Evolutionary conservation across 176 grass and related monocot species (phyloP), one percentile per base, ranked within the genome.

Genomic region (Aegilops sharonensis): DNA sequence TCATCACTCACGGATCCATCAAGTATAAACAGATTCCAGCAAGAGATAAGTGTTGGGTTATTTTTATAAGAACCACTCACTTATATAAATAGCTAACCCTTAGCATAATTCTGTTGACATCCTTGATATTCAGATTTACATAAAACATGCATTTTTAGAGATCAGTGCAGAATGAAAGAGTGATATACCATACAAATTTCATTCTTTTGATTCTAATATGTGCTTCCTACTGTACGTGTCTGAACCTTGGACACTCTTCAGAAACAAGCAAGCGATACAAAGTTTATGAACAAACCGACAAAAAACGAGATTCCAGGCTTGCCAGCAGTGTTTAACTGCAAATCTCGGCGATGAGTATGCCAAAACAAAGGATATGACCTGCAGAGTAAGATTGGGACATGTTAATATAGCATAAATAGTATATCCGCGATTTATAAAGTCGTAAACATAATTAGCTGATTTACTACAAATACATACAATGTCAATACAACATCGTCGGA

Each of bases 321-420:
- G 50, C 15, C 5, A 15, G 5, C 50, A 54, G 15, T 54, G 50
- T 18, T 54, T 54, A 54, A 54, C 15, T 54, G 50, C 18, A 52
- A 76, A 54, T 6, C 25, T 32, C 27, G 20, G 14, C 9, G 11
- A 56, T 5, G 45, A 3, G 14, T 56, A 20, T 77, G 14, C 4
- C 47, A 77, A 77, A 77, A 32, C 29, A 77, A 77, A 77, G 73
- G 73, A 77, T 77, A 77, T 77, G 73, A 77, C 73, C 73, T 77
- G 73, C 47, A 77, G 14, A 3, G 73, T 3, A 77, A 54, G 47
- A 77, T 56, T 56, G 5, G 50, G 47, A 21, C 47, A 77, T 32
- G 25, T 17, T 32, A 54, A 54, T 52, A 40, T 40, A 62, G 35
- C 24, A 0, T 12, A 21, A 45, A 80, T 31, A 30, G 23, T 45